Evolutionary conservation across 73 alveolate genomes (phyloP), one percentile per base, ranked within the genome.

Genomic region (Blepharisma stoltei): DNA sequence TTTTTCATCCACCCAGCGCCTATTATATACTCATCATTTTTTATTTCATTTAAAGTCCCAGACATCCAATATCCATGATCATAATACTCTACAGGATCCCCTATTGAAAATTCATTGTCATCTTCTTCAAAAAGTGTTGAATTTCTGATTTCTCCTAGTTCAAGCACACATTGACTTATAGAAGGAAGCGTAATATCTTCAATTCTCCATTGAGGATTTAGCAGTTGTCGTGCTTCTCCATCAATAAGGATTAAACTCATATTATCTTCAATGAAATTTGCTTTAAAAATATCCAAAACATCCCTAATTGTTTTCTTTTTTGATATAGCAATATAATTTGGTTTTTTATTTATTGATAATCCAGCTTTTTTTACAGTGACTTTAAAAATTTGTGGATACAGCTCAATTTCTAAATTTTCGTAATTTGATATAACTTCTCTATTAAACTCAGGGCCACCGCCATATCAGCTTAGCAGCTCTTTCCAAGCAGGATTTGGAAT

Each of bases 11-110:
- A 60, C 11, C 49, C 38, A 14, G 73, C 45, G 14, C 73, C 73
- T 8, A 60, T 14, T 14, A 60, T 60, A 25, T 60, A 60, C 18
- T 14, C 37, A 60, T n/a, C 46, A 14, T 14, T 8, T 20, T n/a
- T 20, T 14, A 25, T 60, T n/a, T 11, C 11, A 14, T 60, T n/a
- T 20, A 60, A 8, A 9, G 73, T 18, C 14, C 48, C 73, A 14
- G 73, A 60, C 45, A 60, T 25, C 73, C 73, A 60, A 25, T 60
- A 60, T 2, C 73, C 73, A 25, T 60, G 14, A 14, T 60, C 73
- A 14, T 18, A 20, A 25, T 60, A 60, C 46, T 60, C 73, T 4
- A 60, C 73, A 14, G 14, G 37, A 5, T 60, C 73, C 3, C 23
- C 73, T 25, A 60, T 47, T 14, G 37, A 18, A 38, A 60, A 60